These are phyloP conservation scores for Nannochloris sp. DNA, from an alignment of 139 green algal species.

Conservation along the genomic window DNA sequence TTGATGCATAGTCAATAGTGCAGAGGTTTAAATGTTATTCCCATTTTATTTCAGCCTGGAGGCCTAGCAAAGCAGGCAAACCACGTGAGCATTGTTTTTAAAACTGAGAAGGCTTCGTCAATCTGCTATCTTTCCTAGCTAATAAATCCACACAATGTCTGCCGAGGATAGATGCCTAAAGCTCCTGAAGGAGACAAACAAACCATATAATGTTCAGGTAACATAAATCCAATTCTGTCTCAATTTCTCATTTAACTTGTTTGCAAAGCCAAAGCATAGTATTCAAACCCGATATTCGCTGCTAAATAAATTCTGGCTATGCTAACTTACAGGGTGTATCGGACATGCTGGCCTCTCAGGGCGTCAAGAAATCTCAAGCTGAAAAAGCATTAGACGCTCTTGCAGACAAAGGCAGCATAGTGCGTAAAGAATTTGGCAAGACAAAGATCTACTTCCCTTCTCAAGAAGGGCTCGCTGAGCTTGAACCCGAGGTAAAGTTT, in stretches of 20 bases:
- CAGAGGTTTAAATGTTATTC: too few relatives aligned
- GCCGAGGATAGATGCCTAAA: slow-evolving; percentile 40
- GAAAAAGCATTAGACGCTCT: slow-evolving; percentile 54
- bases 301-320: not conserved
- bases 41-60: too few relatives aligned
- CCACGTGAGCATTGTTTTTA: too few relatives aligned
- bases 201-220: slow-evolving; percentile 49
- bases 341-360: slow-evolving; percentile 53
- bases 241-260: too few relatives aligned
- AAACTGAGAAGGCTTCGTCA: too few relatives aligned
- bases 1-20: too few relatives aligned
- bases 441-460: slow-evolving; percentile 64
- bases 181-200: slow-evolving; percentile 47
- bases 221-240: too few relatives aligned
- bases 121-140: too few relatives aligned
- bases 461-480: slow-evolving; percentile 39
- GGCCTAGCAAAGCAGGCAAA: too few relatives aligned
- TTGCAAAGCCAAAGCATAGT: too few relatives aligned
- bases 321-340: slow-evolving; percentile 37
- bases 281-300: too few relatives aligned
- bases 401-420: slow-evolving; percentile 37
- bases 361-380: slow-evolving; percentile 63
- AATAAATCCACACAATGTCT: not conserved
- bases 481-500: slow-evolving; percentile 49
- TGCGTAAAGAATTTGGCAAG: slow-evolving; percentile 49